These are phyloP conservation scores for Pseudozyma flocculosa DNA, from an alignment of 1,284 basidiomycete species.

Conservation along the genomic window DNA sequence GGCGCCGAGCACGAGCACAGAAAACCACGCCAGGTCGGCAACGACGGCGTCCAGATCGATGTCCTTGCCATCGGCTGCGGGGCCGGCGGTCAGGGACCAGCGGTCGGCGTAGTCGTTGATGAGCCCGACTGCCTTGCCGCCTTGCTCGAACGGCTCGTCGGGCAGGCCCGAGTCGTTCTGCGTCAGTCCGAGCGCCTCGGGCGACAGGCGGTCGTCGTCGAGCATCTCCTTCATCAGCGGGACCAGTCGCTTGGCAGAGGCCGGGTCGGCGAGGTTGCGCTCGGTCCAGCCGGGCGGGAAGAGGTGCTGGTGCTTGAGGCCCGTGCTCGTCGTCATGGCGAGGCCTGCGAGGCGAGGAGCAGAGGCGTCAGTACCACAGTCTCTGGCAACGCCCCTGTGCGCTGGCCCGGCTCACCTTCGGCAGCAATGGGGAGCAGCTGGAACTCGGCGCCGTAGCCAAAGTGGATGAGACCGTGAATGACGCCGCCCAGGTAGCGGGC, in stretches of 20 bases:
- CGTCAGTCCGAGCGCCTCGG: slow-evolving; percentile 1
- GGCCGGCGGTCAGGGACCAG: slow-evolving; percentile 4
- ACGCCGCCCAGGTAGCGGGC: slow-evolving; percentile 50
- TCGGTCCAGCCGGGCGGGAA: slow-evolving; percentile 15
- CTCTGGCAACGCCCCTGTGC: too few species aligned
- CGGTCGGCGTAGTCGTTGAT: slow-evolving; percentile 19
- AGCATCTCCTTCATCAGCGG: slow-evolving; percentile 14
- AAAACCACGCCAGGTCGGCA: slow-evolving; percentile 15
- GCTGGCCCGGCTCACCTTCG: slow-evolving; percentile 49
- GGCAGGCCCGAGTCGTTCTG: slow-evolving; percentile 5
- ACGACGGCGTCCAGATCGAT: slow-evolving; percentile 1
- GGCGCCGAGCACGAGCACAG: slow-evolving; percentile 15
- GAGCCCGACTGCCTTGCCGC: slow-evolving; percentile 1
- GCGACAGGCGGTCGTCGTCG: slow-evolving; percentile 5
- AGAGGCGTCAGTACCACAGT: too few species aligned
- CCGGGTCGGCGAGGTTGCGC: background rate
- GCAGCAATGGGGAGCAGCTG: slow-evolving; percentile 39
- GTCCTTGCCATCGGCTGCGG: background rate
- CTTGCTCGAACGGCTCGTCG: slow-evolving; percentile 10
- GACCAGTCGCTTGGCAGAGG: slow-evolving; percentile 2
- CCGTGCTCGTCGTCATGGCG: slow-evolving; percentile 26
- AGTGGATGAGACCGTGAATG: slow-evolving; percentile 56
- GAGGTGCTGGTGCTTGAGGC: slow-evolving; percentile 8
- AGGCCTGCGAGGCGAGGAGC: slow-evolving; percentile 17
- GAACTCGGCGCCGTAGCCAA: slow-evolving; percentile 56